Base-by-base conservation (phyloP, 495 filamentous ascomycete species). In the Xylaria scruposa region DNA sequence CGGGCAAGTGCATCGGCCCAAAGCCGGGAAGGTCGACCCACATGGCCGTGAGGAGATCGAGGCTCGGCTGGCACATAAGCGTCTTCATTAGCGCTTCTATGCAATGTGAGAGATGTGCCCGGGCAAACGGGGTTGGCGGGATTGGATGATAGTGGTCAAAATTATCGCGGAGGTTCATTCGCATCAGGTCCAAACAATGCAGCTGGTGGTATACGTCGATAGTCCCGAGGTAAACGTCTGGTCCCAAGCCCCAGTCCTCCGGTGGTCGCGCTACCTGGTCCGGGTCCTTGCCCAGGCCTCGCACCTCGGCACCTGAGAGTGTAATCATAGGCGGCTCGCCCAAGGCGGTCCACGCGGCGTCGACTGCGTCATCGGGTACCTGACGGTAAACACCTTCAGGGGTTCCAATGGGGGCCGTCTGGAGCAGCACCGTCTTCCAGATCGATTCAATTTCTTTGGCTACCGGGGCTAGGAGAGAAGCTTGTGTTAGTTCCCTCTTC, bases 281-380 rank as follows among this genome's bases (percentile, higher is more conserved):
- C 17, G 76, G 76, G 62, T 78, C 78, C 56, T 79, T 81, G 42
- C 78, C 79, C 19, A 79, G 64, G 19, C 58, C 62, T 33, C 71
- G 29, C 8, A 78, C 67, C 44, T 80, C 67, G 49, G 78, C 73
- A 8, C 62, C 31, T 0, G 73, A 66, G 13, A 79, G 61, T 24
- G 70, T 33, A 56, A 77, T 62, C 13, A 62, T 44, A 13, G 59
- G 59, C 42, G 59, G 59, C 2, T 62, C 42, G 33, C 36, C 31
- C 8, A 62, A 17, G 7, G 33, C 59, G 4, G 33, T 38, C 59
- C 59, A 62, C 2, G 21, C 59, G 2, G 31, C 59, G 21, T 62
- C 59, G 5, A 62, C 59, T 4, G 17, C 36, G 36, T 62, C 59
- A 8, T 12, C 7, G 2, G 59, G 59, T 26, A 38, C 15, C 33